These are phyloP conservation scores for Xylaria curta DNA, from an alignment of 495 filamentous ascomycete genomes.

Conservation along the genomic window DNA sequence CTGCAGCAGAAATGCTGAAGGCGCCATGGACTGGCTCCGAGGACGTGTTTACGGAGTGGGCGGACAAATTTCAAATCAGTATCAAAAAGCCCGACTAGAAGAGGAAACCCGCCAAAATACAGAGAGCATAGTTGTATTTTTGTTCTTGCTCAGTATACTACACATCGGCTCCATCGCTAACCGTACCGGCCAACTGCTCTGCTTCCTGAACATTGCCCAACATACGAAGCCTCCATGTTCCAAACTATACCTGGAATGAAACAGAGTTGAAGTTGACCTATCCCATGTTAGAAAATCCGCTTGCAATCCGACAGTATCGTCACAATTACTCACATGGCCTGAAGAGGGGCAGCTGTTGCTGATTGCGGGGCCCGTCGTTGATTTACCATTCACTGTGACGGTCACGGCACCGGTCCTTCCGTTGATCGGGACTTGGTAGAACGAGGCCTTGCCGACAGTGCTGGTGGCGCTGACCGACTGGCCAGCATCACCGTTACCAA, in stretches of 20 bases:
- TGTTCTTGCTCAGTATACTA: background rate
- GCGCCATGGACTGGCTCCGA: conserved; percentile 51
- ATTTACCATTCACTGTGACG: conserved; percentile 56
- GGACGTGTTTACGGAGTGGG: conserved; percentile 58
- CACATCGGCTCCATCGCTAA: background rate
- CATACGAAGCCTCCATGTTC: background rate
- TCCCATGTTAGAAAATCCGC: conserved; percentile 27
- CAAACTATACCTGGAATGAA: conserved; percentile 42
- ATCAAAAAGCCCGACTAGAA: conserved; percentile 49
- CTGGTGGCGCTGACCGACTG: conserved; percentile 48
- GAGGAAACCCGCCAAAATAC: background rate
- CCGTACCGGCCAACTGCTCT: background rate
- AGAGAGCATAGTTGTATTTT: background rate
- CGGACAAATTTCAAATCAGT: conserved; percentile 53
- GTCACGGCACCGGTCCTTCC: conserved; percentile 58
- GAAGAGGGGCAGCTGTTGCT: conserved; percentile 48
- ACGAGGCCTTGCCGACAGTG: conserved; percentile 46
- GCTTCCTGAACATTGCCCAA: background rate
- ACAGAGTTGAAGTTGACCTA: conserved; percentile 53
- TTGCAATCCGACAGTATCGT: conserved; percentile 1
- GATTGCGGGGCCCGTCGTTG: conserved; percentile 55
- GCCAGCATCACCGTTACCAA: conserved; percentile 56
- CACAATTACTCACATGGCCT: conserved; percentile 52
- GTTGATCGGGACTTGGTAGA: conserved; percentile 63
- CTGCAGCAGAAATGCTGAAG: conserved; percentile 51